phyloP scores from a whole-genome alignment of 1,139 yeast genomes.

The Yamadazyma buinensis region DNA sequence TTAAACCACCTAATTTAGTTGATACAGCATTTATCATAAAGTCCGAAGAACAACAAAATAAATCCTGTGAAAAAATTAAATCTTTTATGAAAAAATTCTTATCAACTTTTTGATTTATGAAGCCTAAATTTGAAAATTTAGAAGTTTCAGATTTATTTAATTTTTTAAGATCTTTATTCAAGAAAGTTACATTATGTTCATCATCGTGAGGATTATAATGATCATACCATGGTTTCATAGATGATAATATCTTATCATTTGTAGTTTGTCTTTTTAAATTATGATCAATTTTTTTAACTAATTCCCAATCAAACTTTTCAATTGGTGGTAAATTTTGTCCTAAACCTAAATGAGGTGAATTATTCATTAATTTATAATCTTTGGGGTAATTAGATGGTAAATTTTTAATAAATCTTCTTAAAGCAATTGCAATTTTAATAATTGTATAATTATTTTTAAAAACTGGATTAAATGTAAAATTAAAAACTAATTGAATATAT shows the following conservation, averaged over 20 bases:
- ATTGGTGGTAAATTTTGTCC: constrained; percentile 29
- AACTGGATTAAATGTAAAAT: constrained; percentile 27
- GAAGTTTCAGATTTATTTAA: constrained; percentile 27
- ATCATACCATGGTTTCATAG: constrained; percentile 16
- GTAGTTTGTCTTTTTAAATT: constrained; percentile 17
- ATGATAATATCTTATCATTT: constrained; percentile 25
- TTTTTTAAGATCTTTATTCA: constrained; percentile 21
- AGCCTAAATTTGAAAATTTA: constrained; percentile 41
- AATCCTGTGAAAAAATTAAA: constrained; percentile 36
- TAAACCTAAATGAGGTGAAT: constrained; percentile 32
- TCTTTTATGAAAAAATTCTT: constrained; percentile 25
- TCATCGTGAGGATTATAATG: constrained; percentile 9
- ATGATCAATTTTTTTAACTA: constrained; percentile 20
- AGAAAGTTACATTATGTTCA: constrained; percentile 18
- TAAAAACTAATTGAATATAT: constrained; percentile 24
- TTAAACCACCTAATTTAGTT: constrained; percentile 34
- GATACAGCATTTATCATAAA: constrained; percentile 32
- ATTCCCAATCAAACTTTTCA: constrained; percentile 33
- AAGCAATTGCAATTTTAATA: constrained; percentile 31
- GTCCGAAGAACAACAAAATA: constrained; percentile 35
- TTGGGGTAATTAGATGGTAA: background rate
- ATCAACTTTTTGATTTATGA: constrained; percentile 13
- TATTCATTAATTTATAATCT: constrained; percentile 30
- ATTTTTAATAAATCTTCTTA: constrained; percentile 25
- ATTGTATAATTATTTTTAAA: constrained; percentile 24